Percentiles rank a stretch among this genome's conserved stretches.
Conservation (phyloP, 805 yeast genomes). For the Candida ovalis region DNA sequence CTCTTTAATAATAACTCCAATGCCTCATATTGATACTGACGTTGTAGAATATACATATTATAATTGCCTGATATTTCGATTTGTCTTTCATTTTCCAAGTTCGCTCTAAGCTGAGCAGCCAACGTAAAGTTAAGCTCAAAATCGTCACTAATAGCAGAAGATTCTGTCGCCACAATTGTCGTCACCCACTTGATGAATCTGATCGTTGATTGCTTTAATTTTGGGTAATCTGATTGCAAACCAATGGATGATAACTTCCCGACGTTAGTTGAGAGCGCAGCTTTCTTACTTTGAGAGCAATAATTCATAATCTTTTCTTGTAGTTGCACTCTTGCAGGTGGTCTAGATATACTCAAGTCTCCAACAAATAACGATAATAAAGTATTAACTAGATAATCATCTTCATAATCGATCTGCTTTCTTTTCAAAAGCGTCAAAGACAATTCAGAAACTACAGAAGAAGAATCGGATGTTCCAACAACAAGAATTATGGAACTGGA, state of each 20-base stretch:
- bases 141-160: slow-evolving; percentile 2
- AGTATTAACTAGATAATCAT: slow-evolving; percentile 37
- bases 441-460: slow-evolving; percentile 49
- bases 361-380: slow-evolving; percentile 54
- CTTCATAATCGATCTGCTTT: slow-evolving; percentile 49
- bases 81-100: slow-evolving; percentile 31
- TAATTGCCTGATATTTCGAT: slow-evolving; percentile 31
- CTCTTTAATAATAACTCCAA: slow-evolving; percentile 60
- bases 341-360: slow-evolving; percentile 32
- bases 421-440: slow-evolving; percentile 52
- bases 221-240: slow-evolving; percentile 48
- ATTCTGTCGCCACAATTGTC: slow-evolving; percentile 16
- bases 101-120: slow-evolving; percentile 50
- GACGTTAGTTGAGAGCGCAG: slow-evolving; percentile 40
- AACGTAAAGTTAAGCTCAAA: slow-evolving; percentile 39
- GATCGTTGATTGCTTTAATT: slow-evolving; percentile 54
- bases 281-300: slow-evolving; percentile 48
- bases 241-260: slow-evolving; percentile 56
- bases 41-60: slow-evolving; percentile 36
- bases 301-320: slow-evolving; percentile 54
- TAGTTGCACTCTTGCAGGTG: slow-evolving; percentile 51
- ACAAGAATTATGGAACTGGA: slow-evolving; percentile 38
- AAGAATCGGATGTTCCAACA: slow-evolving; percentile 60
- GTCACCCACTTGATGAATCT: slow-evolving; percentile 63
- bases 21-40: slow-evolving; percentile 73